Conservation (phyloP, 371 early-diverging fungal genomes). For the Rhizomucor pusillus region DNA sequence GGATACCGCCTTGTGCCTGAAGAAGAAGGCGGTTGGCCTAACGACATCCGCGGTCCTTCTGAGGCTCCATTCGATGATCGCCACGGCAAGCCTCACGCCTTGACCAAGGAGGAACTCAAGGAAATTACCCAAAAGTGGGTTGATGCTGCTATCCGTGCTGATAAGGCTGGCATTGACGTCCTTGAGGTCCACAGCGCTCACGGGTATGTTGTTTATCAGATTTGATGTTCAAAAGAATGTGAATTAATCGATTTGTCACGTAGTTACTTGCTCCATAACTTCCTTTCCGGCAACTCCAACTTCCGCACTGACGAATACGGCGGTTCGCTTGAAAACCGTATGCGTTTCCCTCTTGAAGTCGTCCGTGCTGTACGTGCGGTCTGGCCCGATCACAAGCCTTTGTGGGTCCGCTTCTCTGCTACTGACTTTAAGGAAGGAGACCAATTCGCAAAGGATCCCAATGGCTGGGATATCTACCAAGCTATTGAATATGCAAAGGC, state of each 20-base stretch:
- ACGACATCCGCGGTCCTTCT: slow-evolving; percentile 72
- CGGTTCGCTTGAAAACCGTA: slow-evolving; percentile 77
- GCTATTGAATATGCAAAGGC: slow-evolving; percentile 55
- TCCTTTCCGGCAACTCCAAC: slow-evolving; percentile 81
- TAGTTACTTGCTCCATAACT: slow-evolving; percentile 78
- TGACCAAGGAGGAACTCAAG: slow-evolving; percentile 64
- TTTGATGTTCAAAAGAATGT: too few species aligned
- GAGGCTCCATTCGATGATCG: slow-evolving; percentile 47
- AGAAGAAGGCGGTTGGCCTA: slow-evolving; percentile 75
- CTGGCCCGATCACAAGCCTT: slow-evolving; percentile 79
- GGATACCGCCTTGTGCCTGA: slow-evolving; percentile 28
- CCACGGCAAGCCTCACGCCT: slow-evolving; percentile 56
- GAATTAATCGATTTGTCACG: slow-evolving; percentile 32
- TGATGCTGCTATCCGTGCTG: slow-evolving; percentile 68
- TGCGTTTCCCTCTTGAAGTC: slow-evolving; percentile 66
- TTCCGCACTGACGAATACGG: slow-evolving; percentile 83
- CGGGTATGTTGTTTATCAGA: slow-evolving; percentile 19
- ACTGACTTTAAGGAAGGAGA: slow-evolving; percentile 56
- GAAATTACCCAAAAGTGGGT: slow-evolving; percentile 61
- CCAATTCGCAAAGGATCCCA: slow-evolving; percentile 19
- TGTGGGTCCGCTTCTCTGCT: slow-evolving; percentile 78
- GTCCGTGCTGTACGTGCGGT: slow-evolving; percentile 60
- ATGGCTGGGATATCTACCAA: slow-evolving; percentile 68
- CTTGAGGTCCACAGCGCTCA: slow-evolving; percentile 84
- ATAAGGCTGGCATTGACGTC: slow-evolving; percentile 82